These are phyloP conservation scores for Plantago lanceolata DNA, from an alignment of 305 asterid genomes.

Conservation along the genomic window DNA sequence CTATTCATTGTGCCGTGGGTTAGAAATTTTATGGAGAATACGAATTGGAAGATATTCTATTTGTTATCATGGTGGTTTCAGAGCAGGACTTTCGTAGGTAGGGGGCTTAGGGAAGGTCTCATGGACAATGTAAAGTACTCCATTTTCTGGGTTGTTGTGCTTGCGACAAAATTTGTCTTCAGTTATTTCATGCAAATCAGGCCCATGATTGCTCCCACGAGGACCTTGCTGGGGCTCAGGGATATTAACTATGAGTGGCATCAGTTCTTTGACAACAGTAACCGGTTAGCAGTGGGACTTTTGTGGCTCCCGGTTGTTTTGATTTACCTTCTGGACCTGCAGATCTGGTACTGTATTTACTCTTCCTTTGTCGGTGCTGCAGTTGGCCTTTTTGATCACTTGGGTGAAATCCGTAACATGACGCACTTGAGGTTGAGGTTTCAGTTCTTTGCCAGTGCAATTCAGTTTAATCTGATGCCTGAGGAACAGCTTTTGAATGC, in stretches of 20 bases:
- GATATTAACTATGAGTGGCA: conserved; percentile 69
- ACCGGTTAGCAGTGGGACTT: conserved; percentile 73
- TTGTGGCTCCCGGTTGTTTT: conserved; percentile 89
- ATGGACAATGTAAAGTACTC: conserved; percentile 73
- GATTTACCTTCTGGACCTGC: conserved; percentile 90
- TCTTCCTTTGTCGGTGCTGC: conserved; percentile 82
- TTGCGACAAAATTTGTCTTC: conserved; percentile 72
- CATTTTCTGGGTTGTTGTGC: conserved; percentile 79
- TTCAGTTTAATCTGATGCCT: conserved; percentile 92
- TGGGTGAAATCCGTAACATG: conserved; percentile 94
- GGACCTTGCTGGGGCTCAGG: conserved; percentile 45
- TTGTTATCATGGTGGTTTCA: conserved; percentile 97
- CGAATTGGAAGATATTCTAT: conserved; percentile 83
- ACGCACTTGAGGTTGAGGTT: conserved; percentile 88
- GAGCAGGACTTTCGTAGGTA: conserved; percentile 81
- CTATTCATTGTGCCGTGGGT: conserved; percentile 81
- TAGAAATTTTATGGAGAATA: conserved; percentile 78
- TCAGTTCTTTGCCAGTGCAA: conserved; percentile 95
- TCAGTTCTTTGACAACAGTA: conserved; percentile 62
- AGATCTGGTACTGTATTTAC: conserved; percentile 90
- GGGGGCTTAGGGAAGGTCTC: conserved; percentile 93
- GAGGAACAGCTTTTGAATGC: conserved; percentile 84
- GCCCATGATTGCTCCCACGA: conserved; percentile 82
- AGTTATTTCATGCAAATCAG: conserved; percentile 95
- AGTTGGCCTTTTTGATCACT: conserved; percentile 67